A percentile compares a stretch with the other conserved stretches of the same genome.
Evolutionary conservation across 768 basidiomycete genomes (phyloP).

Genomic region (Ramaria rubella): DNA sequence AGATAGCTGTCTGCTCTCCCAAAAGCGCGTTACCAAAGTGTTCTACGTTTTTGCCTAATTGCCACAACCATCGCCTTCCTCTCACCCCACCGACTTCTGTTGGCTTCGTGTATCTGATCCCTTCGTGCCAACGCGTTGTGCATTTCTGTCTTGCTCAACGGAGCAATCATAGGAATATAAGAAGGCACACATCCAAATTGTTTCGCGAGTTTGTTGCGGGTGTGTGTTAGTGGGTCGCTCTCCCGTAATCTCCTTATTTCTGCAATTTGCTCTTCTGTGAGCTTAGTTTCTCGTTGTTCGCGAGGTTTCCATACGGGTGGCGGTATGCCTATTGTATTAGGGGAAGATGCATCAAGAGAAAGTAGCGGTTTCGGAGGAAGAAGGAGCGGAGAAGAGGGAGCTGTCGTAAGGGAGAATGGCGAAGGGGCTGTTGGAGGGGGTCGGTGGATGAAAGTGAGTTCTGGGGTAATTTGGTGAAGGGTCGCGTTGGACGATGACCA

Average conservation of each 20-base stretch:
- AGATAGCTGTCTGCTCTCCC: background rate
- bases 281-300: slow-evolving; percentile 23
- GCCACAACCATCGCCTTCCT: slow-evolving; percentile 53
- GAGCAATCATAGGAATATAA: slow-evolving; percentile 61
- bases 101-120: slow-evolving; percentile 40
- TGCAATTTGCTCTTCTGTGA: slow-evolving; percentile 47
- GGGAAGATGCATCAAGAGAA: background rate
- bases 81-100: slow-evolving; percentile 64
- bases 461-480: slow-evolving; percentile 22
- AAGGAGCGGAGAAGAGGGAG: slow-evolving; percentile 68
- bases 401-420: slow-evolving; percentile 61
- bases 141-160: slow-evolving; percentile 46
- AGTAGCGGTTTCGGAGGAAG: slow-evolving; percentile 25
- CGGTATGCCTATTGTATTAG: background rate
- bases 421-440: slow-evolving; percentile 75
- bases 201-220: slow-evolving; percentile 60
- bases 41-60: slow-evolving; percentile 59
- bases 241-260: slow-evolving; percentile 54
- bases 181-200: slow-evolving; percentile 67
- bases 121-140: slow-evolving; percentile 36
- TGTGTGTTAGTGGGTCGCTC: slow-evolving; percentile 52
- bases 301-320: slow-evolving; percentile 19
- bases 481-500: slow-evolving; percentile 43
- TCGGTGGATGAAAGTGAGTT: slow-evolving; percentile 72
- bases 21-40: slow-evolving; percentile 55